Evolutionary conservation across 768 basidiomycete species (phyloP).

Genomic region (Mycena belliarum): DNA sequence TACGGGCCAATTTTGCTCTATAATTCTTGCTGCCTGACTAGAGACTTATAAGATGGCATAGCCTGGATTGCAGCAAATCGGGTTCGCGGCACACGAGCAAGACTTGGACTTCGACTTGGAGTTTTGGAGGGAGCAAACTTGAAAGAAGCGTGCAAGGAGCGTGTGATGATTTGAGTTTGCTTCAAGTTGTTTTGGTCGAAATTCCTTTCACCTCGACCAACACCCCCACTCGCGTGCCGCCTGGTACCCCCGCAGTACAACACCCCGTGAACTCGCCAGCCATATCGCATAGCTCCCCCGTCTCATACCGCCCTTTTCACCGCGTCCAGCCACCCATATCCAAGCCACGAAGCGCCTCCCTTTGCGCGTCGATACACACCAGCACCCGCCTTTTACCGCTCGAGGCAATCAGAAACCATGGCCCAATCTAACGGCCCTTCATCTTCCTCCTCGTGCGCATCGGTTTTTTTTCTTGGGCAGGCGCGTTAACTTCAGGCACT

Average conservation of each 20-base stretch:
- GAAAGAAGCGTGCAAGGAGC: neutral
- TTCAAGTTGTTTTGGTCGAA: neutral
- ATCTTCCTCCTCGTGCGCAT: conserved; percentile 12
- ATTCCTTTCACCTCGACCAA: conserved; percentile 12
- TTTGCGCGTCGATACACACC: conserved; percentile 10
- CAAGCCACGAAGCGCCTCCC: conserved; percentile 6
- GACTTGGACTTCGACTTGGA: too few species aligned
- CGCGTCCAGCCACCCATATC: neutral
- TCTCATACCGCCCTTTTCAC: neutral
- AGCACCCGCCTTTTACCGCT: neutral
- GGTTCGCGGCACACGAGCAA: too few species aligned
- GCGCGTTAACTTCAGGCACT: neutral
- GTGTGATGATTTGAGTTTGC: neutral
- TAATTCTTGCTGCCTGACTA: too few species aligned
- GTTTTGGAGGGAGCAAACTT: too few species aligned
- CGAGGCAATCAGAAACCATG: conserved; percentile 5
- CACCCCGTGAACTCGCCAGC: neutral
- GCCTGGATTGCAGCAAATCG: too few species aligned
- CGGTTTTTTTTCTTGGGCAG: neutral
- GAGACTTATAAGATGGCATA: too few species aligned
- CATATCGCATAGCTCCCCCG: neutral
- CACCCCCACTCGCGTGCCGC: conserved; percentile 1
- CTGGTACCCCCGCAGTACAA: neutral
- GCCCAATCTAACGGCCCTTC: conserved; percentile 14
- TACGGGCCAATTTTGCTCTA: too few species aligned